A percentile compares a stretch with the other conserved stretches of the same genome.
Evolutionary conservation across 192 early-diverging fungal genomes (phyloP).

Genomic region (Coemansia furcata): DNA sequence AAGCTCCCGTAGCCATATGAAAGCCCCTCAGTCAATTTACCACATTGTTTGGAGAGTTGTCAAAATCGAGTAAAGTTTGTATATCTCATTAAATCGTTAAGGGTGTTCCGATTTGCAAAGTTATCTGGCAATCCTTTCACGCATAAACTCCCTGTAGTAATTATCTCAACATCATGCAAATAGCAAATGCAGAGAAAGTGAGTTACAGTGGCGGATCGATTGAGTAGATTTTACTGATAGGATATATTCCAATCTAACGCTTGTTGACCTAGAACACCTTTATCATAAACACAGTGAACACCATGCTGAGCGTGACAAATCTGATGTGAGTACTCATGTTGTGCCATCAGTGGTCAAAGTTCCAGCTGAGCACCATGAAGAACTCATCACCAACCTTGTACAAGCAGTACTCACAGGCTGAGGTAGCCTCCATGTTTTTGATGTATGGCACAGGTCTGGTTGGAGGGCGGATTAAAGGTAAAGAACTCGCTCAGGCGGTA

Average conservation of each 20-base stretch:
- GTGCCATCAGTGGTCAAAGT: slow-evolving; percentile 58
- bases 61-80: too few species aligned
- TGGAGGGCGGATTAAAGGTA: slow-evolving; percentile 43
- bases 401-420: slow-evolving; percentile 55
- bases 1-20: too few species aligned
- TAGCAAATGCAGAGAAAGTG: too few species aligned
- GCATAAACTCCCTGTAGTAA: too few species aligned
- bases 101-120: too few species aligned
- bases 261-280: slow-evolving; percentile 44
- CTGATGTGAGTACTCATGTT: slow-evolving; percentile 62
- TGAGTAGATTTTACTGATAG: not conserved
- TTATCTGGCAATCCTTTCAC: too few species aligned
- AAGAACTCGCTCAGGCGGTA: slow-evolving; percentile 51
- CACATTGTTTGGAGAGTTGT: too few species aligned
- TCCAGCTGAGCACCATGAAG: slow-evolving; percentile 48
- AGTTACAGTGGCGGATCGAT: too few species aligned
- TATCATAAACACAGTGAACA: slow-evolving; percentile 32
- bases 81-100: too few species aligned
- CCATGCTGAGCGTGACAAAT: slow-evolving; percentile 57
- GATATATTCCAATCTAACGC: slow-evolving; percentile 21
- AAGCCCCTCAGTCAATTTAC: too few species aligned
- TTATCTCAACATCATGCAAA: too few species aligned
- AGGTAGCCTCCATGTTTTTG: slow-evolving; percentile 34
- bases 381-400: slow-evolving; percentile 44
- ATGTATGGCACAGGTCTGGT: slow-evolving; percentile 55